phyloP scores from a whole-genome alignment of 78 protist species.

The Dictyostelium capitatum region DNA sequence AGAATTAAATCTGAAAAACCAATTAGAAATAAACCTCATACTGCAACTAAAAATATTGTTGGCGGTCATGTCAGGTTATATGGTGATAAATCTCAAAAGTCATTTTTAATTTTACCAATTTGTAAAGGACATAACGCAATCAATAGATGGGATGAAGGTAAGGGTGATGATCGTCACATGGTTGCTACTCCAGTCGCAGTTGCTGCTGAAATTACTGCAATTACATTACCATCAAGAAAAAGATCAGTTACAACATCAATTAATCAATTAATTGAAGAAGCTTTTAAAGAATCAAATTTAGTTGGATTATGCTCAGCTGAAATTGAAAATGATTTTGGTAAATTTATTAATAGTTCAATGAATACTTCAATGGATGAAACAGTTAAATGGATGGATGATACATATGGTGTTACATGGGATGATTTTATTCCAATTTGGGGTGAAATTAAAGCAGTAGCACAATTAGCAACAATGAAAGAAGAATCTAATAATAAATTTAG shows the following conservation, averaged over 20 bases:
- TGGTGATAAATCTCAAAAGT: neutral
- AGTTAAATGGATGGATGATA: conserved; percentile 1
- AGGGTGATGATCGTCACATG: neutral
- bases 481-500: neutral
- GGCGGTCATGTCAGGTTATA: neutral
- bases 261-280: neutral
- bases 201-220: neutral
- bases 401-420: neutral
- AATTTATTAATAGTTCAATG: too few species aligned
- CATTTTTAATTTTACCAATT: conserved; percentile 22
- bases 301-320: too few species aligned
- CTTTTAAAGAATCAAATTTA: neutral
- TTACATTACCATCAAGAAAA: neutral
- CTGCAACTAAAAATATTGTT: neutral
- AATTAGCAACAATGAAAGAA: neutral
- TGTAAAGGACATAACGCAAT: neutral
- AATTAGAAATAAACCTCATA: neutral
- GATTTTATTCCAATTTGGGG: conserved; percentile 7
- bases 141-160: neutral
- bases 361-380: too few species aligned
- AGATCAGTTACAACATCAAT: too few species aligned
- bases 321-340: too few species aligned
- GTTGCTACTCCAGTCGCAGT: neutral
- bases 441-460: neutral
- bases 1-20: neutral